Base-by-base conservation (phyloP, 176 grass and related monocot genomes). In the Oryza australiensis region DNA sequence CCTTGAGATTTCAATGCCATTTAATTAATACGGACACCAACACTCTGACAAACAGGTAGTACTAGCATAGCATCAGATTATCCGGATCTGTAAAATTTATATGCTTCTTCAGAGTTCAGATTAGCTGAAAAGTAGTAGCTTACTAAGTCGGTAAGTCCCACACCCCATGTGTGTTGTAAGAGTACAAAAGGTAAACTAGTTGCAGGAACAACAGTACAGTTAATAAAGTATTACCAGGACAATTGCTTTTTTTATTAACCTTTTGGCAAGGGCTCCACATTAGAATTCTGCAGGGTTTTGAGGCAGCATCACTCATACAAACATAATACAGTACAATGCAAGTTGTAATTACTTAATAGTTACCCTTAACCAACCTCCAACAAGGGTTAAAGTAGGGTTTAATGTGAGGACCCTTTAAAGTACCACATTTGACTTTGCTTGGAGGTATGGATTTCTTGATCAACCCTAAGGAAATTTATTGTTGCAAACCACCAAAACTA, bases 201-300 rank as follows among this genome's bases (percentile, higher is more conserved):
- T 64, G 51, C 24, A 76, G 64, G 76, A 75, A 64, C 70, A 81
- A 29, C 63, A 85, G 51, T 46, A 75, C 77, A 57, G 65, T 81
- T 71, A 89, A 66, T 77, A 85, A 89, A 85, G 72, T 82, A 40
- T 59, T 63, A n/a, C 65, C 38, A 86, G 83, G 66, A 82, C 83
- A 86, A 27, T 70, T 12, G 1, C 11, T 59, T 72, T 76, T 65
- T 40, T 63, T 49, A 74, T 10, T 77, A 78, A n/a, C 38, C 62
- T 83, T 87, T 83, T 23, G 40, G 77, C 45, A 84, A 60, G 75
- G 34, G 22, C 48, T 88, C 76, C 27, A 64, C 26, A 62, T 70
- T 71, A 24, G 53, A 45, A 86, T 59, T 41, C 34, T 82, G 73
- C 67, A 66, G 66, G 26, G 43, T 85, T 68, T 35, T 38, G 72